Percentiles rank a stretch among this genome's conserved stretches.
These are phyloP conservation scores for Stachybotrys chartarum DNA, from an alignment of 2,329 filamentous ascomycete genomes.

Conservation along the genomic window DNA sequence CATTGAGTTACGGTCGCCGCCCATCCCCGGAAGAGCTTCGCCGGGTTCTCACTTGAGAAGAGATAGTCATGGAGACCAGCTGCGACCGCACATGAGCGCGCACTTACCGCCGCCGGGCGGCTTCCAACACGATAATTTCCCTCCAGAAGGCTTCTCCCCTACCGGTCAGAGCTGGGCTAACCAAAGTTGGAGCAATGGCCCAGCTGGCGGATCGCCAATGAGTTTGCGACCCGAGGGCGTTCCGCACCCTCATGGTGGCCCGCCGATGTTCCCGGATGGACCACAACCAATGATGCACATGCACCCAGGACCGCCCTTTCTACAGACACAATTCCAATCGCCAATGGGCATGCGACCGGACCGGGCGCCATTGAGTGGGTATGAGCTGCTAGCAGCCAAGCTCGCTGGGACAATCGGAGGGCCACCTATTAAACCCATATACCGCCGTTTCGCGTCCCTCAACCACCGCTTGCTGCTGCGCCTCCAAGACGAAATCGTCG, in stretches of 20 bases:
- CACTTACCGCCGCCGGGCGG: background rate
- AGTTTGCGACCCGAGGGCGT: background rate
- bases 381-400: constrained; percentile 54
- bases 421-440: constrained; percentile 51
- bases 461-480: constrained; percentile 79
- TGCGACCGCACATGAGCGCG: background rate
- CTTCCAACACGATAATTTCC: background rate
- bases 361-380: constrained; percentile 45
- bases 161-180: background rate
- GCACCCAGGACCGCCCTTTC: background rate
- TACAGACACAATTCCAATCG: background rate
- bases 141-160: background rate
- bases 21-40: background rate
- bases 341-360: constrained; percentile 15
- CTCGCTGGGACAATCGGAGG: constrained; percentile 25
- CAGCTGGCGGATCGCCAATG: background rate
- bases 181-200: background rate
- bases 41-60: background rate
- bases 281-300: background rate
- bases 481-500: constrained; percentile 76
- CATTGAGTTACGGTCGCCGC: background rate
- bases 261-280: background rate
- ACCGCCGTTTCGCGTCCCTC: constrained; percentile 73
- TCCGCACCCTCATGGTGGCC: background rate
- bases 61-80: background rate